Evolutionary conservation across 306 rosid genomes (phyloP), one percentile per base, ranked within the genome.

Genomic region (Quercus alba): DNA sequence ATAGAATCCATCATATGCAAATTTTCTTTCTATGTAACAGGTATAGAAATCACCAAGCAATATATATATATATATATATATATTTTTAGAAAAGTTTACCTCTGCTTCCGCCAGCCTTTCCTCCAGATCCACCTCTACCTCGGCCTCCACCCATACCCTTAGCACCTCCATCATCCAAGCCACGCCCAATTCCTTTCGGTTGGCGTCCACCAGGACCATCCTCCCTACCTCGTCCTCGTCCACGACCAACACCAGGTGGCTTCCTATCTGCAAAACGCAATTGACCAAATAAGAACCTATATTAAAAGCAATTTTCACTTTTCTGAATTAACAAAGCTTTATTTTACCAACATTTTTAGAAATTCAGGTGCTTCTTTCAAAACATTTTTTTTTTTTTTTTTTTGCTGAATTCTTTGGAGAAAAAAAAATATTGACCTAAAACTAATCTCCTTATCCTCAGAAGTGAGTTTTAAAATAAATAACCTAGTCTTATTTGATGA

Each of bases 161-260:
- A 75, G 97, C 70, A 78, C 90, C 78, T 57, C 94, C 93, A 71
- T 94, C 99, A 52, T 95, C 98, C 21, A 93, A 26, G 75, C 98
- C 98, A 64, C 99, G 98, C 28, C 98, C 99, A 76, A 91, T 90
- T 70, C 98, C 98, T 85, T 93, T 94, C 11, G 86, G 26, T 75
- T 77, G 95, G 41, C 99, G 91, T 69, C 94, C 98, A 69, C 95
- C 93, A 58, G 95, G 67, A 74, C 87, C 96, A 31, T 96, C 99
- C 33, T 93, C 92, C 41, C 99, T 86, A 30, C 97, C 97, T 86
- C 99, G 89, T 78, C 99, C 99, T 82, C 99, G 93, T 70, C 99
- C 98, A 18, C 98, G 98, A 10, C 99, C 99, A 62, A 96, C 97
- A 28, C 97, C 97, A 78, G 94, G 99, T 35, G 99, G 99, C 83